Percentiles rank a stretch among this genome's conserved stretches.
phyloP scores from a whole-genome alignment of 257 asterid genomes.

The Penstemon newberryi region DNA sequence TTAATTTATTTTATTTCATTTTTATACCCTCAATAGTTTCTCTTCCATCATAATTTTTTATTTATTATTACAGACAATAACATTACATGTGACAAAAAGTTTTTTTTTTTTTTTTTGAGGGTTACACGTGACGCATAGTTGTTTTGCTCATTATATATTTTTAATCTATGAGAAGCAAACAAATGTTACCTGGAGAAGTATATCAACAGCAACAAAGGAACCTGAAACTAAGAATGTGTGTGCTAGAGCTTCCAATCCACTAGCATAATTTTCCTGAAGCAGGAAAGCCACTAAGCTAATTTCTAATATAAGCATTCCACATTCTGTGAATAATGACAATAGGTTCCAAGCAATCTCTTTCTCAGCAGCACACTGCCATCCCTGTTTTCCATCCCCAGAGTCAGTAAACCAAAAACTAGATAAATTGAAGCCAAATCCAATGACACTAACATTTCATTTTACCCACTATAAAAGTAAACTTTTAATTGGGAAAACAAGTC shows the following conservation, averaged over 20 bases:
- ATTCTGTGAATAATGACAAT: constrained; percentile 65
- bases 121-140: too few relatives aligned
- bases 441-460: not conserved
- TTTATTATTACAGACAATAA: too few relatives aligned
- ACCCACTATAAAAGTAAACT: not conserved
- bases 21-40: too few relatives aligned
- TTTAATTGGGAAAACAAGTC: not conserved
- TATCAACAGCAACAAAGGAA: constrained; percentile 65
- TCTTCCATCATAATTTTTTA: too few relatives aligned
- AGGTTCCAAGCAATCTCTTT: constrained; percentile 75
- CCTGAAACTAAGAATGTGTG: constrained; percentile 82
- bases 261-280: constrained; percentile 77
- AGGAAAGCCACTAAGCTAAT: constrained; percentile 76
- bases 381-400: constrained; percentile 43
- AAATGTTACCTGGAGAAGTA: constrained; percentile 72
- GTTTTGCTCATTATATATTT: too few relatives aligned
- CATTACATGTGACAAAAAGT: too few relatives aligned
- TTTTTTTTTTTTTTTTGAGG: too few relatives aligned
- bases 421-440: not conserved
- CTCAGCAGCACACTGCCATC: constrained; percentile 82
- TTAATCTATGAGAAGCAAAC: constrained; percentile 14
- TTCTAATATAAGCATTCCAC: constrained; percentile 74
- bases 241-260: constrained; percentile 81
- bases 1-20: too few relatives aligned
- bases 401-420: constrained; percentile 1